Percentiles rank a stretch among this genome's conserved stretches.
These are phyloP conservation scores for Sphaerostilbella broomeana DNA, from an alignment of 2,329 filamentous ascomycete genomes.

Conservation along the genomic window DNA sequence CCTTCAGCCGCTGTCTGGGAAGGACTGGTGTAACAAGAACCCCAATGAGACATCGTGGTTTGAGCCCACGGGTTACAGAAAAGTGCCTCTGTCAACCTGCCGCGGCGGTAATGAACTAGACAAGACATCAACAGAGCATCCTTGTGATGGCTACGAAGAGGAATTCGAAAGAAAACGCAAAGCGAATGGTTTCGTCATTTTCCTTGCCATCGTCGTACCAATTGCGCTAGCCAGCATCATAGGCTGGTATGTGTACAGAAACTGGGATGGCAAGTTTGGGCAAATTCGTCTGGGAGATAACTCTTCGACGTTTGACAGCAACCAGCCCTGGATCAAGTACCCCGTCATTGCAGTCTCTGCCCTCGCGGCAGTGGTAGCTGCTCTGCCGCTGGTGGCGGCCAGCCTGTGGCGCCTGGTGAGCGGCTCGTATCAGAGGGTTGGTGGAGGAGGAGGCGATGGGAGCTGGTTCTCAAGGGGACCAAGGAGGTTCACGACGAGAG, in stretches of 20 bases:
- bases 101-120: slow-evolving; percentile 68
- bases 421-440: slow-evolving; percentile 45
- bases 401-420: slow-evolving; percentile 64
- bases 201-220: slow-evolving; percentile 77
- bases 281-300: slow-evolving; percentile 82
- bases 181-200: slow-evolving; percentile 65
- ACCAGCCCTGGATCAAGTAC: slow-evolving; percentile 72
- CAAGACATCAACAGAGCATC: slow-evolving; percentile 45
- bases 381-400: slow-evolving; percentile 63
- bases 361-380: slow-evolving; percentile 50
- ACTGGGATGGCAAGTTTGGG: slow-evolving; percentile 86
- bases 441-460: slow-evolving; percentile 44
- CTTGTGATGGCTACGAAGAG: slow-evolving; percentile 73
- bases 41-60: slow-evolving; percentile 71
- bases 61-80: slow-evolving; percentile 80
- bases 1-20: slow-evolving; percentile 50
- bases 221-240: slow-evolving; percentile 62
- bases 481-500: slow-evolving; percentile 76
- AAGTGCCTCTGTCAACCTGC: slow-evolving; percentile 86
- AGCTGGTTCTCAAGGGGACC: slow-evolving; percentile 50
- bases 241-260: slow-evolving; percentile 79
- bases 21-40: slow-evolving; percentile 50
- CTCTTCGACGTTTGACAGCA: slow-evolving; percentile 51
- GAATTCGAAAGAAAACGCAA: slow-evolving; percentile 70
- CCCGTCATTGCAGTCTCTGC: slow-evolving; percentile 70